These are phyloP conservation scores for Datisca glomerata DNA, from an alignment of 306 rosid species.

Conservation along the genomic window DNA sequence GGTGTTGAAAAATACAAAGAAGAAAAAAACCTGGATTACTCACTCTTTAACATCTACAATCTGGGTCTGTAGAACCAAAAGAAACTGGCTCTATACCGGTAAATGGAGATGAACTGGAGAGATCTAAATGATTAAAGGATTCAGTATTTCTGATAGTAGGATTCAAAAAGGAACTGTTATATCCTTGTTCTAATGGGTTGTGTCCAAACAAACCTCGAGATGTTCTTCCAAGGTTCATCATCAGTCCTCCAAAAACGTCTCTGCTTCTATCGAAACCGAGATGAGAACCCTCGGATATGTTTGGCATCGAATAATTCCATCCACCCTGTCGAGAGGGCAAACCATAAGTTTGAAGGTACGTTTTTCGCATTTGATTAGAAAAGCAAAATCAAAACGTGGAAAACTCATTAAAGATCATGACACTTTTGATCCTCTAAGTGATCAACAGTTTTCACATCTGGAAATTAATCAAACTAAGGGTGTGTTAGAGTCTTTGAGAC, in stretches of 20 bases:
- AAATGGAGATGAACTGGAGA: conserved; percentile 2
- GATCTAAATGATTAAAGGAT: background rate
- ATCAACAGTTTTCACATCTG: too few species aligned
- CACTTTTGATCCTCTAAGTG: too few species aligned
- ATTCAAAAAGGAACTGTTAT: background rate
- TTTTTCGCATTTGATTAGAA: too few species aligned
- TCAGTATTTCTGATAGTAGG: conserved; percentile 1
- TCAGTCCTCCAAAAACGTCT: too few species aligned
- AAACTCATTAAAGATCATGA: too few species aligned
- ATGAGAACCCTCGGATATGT: background rate
- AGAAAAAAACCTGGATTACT: too few species aligned
- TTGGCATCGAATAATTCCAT: conserved; percentile 12
- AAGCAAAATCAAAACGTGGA: too few species aligned
- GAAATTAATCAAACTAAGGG: too few species aligned
- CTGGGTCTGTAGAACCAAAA: conserved; percentile 3
- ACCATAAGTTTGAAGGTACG: too few species aligned
- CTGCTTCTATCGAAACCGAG: conserved; percentile 9
- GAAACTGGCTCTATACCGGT: background rate
- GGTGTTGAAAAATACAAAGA: background rate
- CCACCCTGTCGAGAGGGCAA: conserved; percentile 9
- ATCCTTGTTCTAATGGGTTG: conserved; percentile 10
- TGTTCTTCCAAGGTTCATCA: background rate
- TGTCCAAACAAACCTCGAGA: conserved; percentile 8
- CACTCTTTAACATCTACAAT: too few species aligned
- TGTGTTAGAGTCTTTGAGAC: too few species aligned